A percentile compares a stretch with the other conserved stretches of the same genome.
Conservation (phyloP, 441 rosid genomes). For the Croton setiger region DNA sequence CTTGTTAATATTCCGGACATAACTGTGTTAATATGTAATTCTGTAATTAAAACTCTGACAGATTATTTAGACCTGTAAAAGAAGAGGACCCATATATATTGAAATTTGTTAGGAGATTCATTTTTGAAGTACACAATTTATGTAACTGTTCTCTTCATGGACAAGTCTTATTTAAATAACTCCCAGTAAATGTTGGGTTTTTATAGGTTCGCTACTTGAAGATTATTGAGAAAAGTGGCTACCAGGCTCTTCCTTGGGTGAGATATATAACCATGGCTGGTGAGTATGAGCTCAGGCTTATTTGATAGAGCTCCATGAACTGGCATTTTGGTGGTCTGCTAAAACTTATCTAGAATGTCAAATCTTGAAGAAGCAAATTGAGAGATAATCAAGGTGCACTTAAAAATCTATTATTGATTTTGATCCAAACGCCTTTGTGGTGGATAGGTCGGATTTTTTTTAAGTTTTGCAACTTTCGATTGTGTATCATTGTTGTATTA, state of each 20-base stretch:
- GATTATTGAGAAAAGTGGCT: constrained; percentile 84
- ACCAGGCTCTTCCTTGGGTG: constrained; percentile 88
- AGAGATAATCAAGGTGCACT: constrained; percentile 2
- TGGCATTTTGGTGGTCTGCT: constrained; percentile 1
- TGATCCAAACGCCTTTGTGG: constrained; percentile 1
- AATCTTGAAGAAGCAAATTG: constrained; percentile 9
- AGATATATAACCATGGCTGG: constrained; percentile 90
- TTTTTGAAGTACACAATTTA: constrained; percentile 6
- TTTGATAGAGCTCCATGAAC: constrained; percentile 24
- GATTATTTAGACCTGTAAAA: background rate
- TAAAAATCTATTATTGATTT: background rate
- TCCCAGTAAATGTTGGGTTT: background rate
- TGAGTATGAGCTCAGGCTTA: constrained; percentile 78
- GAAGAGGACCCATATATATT: background rate
- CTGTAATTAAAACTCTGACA: background rate
- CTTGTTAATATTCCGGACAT: too few relatives aligned
- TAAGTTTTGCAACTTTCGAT: background rate
- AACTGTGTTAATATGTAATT: too few relatives aligned
- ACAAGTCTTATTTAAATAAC: background rate
- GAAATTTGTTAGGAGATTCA: constrained; percentile 2
- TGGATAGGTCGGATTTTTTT: constrained; percentile 2
- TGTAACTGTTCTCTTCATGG: background rate
- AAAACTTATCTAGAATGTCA: constrained; percentile 10
- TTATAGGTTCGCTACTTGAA: constrained; percentile 73
- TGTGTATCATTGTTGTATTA: constrained; percentile 17